These are phyloP conservation scores for Schizochytrium sp. DNA, from an alignment of 108 stramenopile genomes.

Conservation along the genomic window DNA sequence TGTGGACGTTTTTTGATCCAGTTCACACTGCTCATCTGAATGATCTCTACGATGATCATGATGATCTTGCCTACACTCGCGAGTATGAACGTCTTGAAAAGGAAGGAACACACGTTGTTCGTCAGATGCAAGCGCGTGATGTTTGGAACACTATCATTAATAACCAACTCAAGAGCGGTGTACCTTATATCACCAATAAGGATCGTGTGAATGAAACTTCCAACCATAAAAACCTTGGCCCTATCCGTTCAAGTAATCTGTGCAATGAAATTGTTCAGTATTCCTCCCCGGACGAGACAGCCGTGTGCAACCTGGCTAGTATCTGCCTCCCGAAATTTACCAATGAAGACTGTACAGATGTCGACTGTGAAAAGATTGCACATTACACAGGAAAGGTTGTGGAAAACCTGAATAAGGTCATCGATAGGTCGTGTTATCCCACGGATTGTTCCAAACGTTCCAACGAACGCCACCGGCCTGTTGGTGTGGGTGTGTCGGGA, in stretches of 20 bases:
- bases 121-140: slow-evolving; percentile 84
- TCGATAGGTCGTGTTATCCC: slow-evolving; percentile 94
- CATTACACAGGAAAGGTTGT: slow-evolving; percentile 88
- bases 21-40: neutral
- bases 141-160: slow-evolving; percentile 88
- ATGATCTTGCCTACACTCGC: slow-evolving; percentile 87
- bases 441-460: slow-evolving; percentile 84
- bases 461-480: slow-evolving; percentile 91
- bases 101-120: slow-evolving; percentile 79
- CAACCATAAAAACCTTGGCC: slow-evolving; percentile 96
- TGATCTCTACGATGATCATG: slow-evolving; percentile 82
- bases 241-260: slow-evolving; percentile 94
- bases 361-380: slow-evolving; percentile 88
- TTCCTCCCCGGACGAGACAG: slow-evolving; percentile 91
- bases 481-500: slow-evolving; percentile 96
- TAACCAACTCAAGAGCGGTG: slow-evolving; percentile 95
- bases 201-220: slow-evolving; percentile 94
- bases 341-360: neutral
- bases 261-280: slow-evolving; percentile 97
- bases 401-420: slow-evolving; percentile 90
- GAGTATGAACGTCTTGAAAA: slow-evolving; percentile 87
- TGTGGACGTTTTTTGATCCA: slow-evolving; percentile 73
- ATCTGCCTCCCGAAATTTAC: neutral
- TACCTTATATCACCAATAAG: slow-evolving; percentile 97
- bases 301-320: slow-evolving; percentile 93